phyloP scores from a whole-genome alignment of 176 grass and related monocot species.

The Eleusine coracana region DNA sequence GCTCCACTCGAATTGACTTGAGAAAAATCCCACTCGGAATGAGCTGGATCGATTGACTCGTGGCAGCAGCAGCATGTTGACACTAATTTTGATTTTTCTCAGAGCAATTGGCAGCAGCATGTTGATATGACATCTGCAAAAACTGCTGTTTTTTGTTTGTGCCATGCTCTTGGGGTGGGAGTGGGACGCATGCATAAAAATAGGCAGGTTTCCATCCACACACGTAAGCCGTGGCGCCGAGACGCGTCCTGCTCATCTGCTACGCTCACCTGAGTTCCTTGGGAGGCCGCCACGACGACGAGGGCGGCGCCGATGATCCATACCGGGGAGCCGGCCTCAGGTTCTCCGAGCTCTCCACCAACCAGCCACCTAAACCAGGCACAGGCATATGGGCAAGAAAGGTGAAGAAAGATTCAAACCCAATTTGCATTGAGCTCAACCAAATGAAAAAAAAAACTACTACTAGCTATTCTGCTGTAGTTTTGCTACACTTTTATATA shows the following conservation, averaged over 20 bases:
- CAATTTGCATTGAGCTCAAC: background rate
- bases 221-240: background rate
- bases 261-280: constrained; percentile 60
- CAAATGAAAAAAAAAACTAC: background rate
- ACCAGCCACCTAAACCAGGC: constrained; percentile 52
- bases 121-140: background rate
- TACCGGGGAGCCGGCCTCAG: constrained; percentile 34
- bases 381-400: background rate
- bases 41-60: constrained; percentile 17
- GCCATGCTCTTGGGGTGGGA: background rate
- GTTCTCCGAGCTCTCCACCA: constrained; percentile 65
- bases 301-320: constrained; percentile 15
- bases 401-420: background rate
- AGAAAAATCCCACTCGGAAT: background rate
- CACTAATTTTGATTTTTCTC: background rate
- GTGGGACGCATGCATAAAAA: constrained; percentile 26
- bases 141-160: background rate
- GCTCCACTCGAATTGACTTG: background rate
- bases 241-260: background rate
- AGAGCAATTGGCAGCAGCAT: background rate
- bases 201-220: background rate
- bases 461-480: background rate
- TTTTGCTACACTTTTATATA: background rate
- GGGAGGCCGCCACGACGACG: constrained; percentile 51
- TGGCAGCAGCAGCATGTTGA: background rate